A percentile compares a stretch with the other conserved stretches of the same genome.
Conservation (phyloP, 371 early-diverging fungal genomes). For the Zancudomyces culisetae region DNA sequence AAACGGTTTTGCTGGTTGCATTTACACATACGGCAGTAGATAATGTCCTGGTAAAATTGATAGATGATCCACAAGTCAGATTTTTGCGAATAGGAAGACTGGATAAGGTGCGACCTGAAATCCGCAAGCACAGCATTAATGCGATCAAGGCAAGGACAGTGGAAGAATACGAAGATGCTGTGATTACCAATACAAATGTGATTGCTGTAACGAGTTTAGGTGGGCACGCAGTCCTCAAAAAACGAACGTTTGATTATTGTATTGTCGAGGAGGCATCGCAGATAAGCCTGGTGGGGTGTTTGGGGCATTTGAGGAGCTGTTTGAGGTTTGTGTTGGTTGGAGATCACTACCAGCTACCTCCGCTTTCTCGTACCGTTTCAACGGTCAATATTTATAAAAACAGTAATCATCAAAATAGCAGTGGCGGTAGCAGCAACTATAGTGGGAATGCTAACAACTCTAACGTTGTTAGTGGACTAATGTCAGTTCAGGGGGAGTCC, state of each 20-base stretch:
- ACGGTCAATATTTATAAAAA: too few species aligned
- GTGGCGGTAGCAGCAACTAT: not conserved
- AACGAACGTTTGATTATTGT: slow-evolving; percentile 84
- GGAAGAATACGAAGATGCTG: slow-evolving; percentile 14
- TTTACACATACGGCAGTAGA: slow-evolving; percentile 95
- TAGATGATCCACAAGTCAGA: slow-evolving; percentile 20
- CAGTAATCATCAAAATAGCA: not conserved
- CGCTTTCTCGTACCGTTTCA: slow-evolving; percentile 39
- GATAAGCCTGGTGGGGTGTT: slow-evolving; percentile 76
- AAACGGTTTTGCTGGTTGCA: slow-evolving; percentile 76
- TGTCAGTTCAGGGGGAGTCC: slow-evolving; percentile 26
- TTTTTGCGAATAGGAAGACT: slow-evolving; percentile 56
- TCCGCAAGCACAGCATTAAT: slow-evolving; percentile 32
- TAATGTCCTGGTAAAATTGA: slow-evolving; percentile 76
- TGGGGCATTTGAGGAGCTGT: slow-evolving; percentile 82
- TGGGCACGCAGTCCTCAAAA: slow-evolving; percentile 40
- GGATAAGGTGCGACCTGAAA: slow-evolving; percentile 43
- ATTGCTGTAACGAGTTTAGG: slow-evolving; percentile 83
- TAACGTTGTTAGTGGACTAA: too few species aligned
- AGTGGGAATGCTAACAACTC: too few species aligned
- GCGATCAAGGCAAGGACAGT: slow-evolving; percentile 27
- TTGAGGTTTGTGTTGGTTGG: slow-evolving; percentile 88
- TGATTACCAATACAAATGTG: slow-evolving; percentile 35
- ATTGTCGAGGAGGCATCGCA: slow-evolving; percentile 99
- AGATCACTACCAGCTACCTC: slow-evolving; percentile 97